These are phyloP conservation scores for Penicillium pancosmium DNA, from an alignment of 495 filamentous ascomycete species.

Conservation along the genomic window DNA sequence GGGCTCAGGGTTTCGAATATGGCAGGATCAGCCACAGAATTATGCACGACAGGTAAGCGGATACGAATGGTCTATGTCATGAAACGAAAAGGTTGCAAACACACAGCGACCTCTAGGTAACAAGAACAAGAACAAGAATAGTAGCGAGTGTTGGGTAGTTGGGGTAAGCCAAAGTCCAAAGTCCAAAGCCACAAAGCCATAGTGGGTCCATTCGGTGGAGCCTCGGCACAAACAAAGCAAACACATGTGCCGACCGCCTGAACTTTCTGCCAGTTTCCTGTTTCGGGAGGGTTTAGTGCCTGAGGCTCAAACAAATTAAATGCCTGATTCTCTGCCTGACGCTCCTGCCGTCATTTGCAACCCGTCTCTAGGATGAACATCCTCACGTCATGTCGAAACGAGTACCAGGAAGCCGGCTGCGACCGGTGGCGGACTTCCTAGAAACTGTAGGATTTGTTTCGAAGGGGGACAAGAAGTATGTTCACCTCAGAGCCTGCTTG, in stretches of 20 bases:
- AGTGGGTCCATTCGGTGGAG: slow-evolving; percentile 16
- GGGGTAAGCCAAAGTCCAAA: slow-evolving; percentile 16
- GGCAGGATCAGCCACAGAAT: slow-evolving; percentile 17
- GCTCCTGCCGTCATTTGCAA: not conserved
- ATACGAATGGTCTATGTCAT: not conserved
- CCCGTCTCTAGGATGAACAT: not conserved
- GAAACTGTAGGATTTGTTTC: slow-evolving; percentile 81
- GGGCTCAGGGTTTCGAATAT: slow-evolving; percentile 20
- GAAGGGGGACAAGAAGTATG: slow-evolving; percentile 79
- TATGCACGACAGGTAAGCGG: slow-evolving; percentile 23
- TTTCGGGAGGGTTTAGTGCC: not conserved
- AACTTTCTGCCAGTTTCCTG: not conserved
- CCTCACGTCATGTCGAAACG: slow-evolving; percentile 25
- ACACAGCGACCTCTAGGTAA: not conserved
- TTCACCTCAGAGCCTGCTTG: not conserved
- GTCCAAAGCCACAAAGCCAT: not conserved
- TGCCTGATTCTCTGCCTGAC: too few species aligned
- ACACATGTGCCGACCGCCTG: not conserved
- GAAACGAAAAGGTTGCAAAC: slow-evolving; percentile 1
- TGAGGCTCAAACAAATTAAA: too few species aligned
- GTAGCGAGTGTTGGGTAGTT: slow-evolving; percentile 26
- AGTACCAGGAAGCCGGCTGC: slow-evolving; percentile 63
- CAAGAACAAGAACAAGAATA: too few species aligned
- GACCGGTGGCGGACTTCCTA: slow-evolving; percentile 72
- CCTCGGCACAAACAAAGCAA: slow-evolving; percentile 22